phyloP scores from a whole-genome alignment of 179 eudicot genomes.

The Drosera spatulata region DNA sequence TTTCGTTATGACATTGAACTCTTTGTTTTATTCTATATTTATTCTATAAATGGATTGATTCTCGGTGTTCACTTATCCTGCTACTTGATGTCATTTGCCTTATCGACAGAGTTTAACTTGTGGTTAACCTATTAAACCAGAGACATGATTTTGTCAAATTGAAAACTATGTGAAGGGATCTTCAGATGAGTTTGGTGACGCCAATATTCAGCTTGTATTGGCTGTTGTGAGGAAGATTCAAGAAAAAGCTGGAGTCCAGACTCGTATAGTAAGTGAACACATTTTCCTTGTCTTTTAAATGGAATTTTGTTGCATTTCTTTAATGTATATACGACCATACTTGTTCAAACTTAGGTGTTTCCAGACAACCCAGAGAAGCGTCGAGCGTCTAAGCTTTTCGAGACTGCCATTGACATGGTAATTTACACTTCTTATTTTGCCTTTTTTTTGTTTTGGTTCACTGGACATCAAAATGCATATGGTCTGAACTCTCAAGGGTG shows the following conservation, averaged over 20 bases:
- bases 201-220: constrained; percentile 85
- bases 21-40: no score
- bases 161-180: constrained; percentile 86
- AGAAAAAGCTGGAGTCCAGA: constrained; percentile 57
- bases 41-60: no score
- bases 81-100: background rate
- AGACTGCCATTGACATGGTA: constrained; percentile 81
- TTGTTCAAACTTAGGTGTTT: constrained; percentile 48
- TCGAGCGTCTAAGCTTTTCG: constrained; percentile 73
- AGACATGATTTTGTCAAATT: constrained; percentile 49
- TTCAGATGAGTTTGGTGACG: constrained; percentile 91
- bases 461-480: no score
- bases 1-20: no score
- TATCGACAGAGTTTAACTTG: constrained; percentile 18
- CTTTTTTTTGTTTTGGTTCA: no score
- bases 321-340: background rate
- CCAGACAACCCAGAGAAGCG: constrained; percentile 98
- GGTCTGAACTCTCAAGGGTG: no score
- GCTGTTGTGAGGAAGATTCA: constrained; percentile 77
- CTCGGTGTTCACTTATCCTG: no score
- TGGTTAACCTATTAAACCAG: constrained; percentile 30
- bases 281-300: background rate
- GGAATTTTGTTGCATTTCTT: constrained; percentile 6
- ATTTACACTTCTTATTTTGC: background rate
- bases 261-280: constrained; percentile 59